Evolutionary conservation across 371 early-diverging fungal genomes (phyloP).

Genomic region (Zychaea mexicana): DNA sequence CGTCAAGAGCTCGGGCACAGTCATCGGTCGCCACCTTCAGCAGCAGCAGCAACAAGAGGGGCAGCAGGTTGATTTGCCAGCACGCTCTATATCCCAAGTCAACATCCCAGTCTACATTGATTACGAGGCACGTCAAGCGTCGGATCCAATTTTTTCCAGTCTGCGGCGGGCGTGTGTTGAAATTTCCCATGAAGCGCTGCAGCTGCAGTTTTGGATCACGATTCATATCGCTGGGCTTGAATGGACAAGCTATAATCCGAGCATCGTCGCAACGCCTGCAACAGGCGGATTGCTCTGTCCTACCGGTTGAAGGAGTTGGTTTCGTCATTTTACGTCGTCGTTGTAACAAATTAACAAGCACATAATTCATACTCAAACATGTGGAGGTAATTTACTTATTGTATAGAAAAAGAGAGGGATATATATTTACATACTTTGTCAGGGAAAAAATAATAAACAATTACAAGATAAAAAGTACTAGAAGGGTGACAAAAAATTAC

Average conservation of each 20-base stretch:
- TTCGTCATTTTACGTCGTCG: too few relatives aligned
- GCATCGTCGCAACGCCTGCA: slow-evolving; percentile 28
- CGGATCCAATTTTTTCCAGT: slow-evolving; percentile 32
- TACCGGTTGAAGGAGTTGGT: too few relatives aligned
- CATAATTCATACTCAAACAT: too few relatives aligned
- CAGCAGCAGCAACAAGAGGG: slow-evolving; percentile 2
- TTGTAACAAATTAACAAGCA: too few relatives aligned
- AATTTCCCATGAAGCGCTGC: slow-evolving; percentile 14
- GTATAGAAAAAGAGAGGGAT: too few relatives aligned
- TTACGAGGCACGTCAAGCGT: slow-evolving; percentile 31
- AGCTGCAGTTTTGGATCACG: slow-evolving; percentile 36
- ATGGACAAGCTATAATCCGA: slow-evolving; percentile 36
- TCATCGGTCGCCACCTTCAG: slow-evolving; percentile 26
- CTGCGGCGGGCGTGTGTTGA: slow-evolving; percentile 28
- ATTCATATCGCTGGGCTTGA: slow-evolving; percentile 31
- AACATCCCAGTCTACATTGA: slow-evolving; percentile 29
- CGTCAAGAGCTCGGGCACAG: slow-evolving; percentile 26
- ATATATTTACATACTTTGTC: too few relatives aligned
- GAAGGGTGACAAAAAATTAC: too few relatives aligned
- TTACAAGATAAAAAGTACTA: background rate
- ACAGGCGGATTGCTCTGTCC: slow-evolving; percentile 26
- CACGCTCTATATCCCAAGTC: slow-evolving; percentile 23
- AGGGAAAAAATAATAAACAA: background rate
- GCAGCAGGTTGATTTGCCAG: slow-evolving; percentile 7
- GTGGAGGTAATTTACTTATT: too few relatives aligned